phyloP scores from a whole-genome alignment of 129 eudicot genomes.

The Glebionis coronaria region DNA sequence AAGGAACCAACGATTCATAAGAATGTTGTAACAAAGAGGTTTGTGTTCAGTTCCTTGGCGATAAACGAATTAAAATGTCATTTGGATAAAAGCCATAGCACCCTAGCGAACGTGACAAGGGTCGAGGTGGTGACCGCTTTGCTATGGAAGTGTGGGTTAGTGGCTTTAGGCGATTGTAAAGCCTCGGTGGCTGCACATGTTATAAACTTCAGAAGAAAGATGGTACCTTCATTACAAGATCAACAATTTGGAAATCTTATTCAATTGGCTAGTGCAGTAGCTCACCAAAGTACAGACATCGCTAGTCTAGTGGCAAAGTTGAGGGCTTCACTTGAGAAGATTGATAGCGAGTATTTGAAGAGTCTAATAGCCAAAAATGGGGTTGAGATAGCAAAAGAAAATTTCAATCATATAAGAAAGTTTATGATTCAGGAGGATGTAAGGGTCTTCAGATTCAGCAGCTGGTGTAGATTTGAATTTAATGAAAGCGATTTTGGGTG shows the following conservation, averaged over 20 bases:
- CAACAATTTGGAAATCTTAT: constrained; percentile 55
- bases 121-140: constrained; percentile 41
- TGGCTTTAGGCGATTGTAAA: constrained; percentile 16
- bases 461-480: constrained; percentile 45
- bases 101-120: constrained; percentile 25
- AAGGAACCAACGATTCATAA: constrained; percentile 10
- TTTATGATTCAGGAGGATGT: constrained; percentile 27
- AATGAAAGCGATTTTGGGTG: constrained; percentile 52
- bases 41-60: constrained; percentile 33
- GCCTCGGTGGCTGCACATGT: constrained; percentile 32
- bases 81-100: constrained; percentile 2
- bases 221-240: constrained; percentile 34
- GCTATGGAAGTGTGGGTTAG: constrained; percentile 37
- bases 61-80: constrained; percentile 25
- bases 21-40: constrained; percentile 39
- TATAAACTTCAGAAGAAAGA: constrained; percentile 47
- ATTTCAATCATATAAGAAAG: constrained; percentile 34
- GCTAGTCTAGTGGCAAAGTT: constrained; percentile 35
- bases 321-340: constrained; percentile 33
- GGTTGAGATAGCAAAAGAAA: constrained; percentile 34
- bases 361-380: constrained; percentile 42
- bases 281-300: constrained; percentile 14
- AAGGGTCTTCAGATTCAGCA: constrained; percentile 39
- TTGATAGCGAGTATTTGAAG: constrained; percentile 27
- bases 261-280: constrained; percentile 36